Base-by-base conservation (phyloP, 2,329 filamentous ascomycete genomes). In the Epichloe sp. region DNA sequence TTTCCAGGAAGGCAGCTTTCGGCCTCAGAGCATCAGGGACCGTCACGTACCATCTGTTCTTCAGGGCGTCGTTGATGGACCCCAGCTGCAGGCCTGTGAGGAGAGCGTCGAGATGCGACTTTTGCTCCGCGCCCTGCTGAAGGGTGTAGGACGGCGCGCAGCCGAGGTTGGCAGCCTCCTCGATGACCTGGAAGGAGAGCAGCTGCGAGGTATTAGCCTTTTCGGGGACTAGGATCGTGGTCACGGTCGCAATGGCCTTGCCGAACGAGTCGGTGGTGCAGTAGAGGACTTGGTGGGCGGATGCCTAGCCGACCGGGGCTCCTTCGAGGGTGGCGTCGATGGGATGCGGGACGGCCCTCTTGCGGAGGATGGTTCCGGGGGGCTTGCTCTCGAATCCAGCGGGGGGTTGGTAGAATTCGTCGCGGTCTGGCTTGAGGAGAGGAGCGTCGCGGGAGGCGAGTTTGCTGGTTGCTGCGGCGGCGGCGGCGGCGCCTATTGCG, bases 1-100 rank as follows among this genome's bases (percentile, higher is more conserved):
- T 70, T 8, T 68, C 67, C 0, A 65, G 57, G 55, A 71, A 76
- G 3, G 70, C 65, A 1, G 70, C 71, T 15, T 61, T 59, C 2
- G 69, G 68, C 0, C 71, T 71, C 50, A 73, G 65, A 50, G 67
- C 71, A 55, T 77, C 75, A 0, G 74, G 72, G 64, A 71, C 60
- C 12, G 67, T 70, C 21, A 78, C 69, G 21, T 69, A 62, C 71
- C 71, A 76, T 6, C 72, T 72, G 55, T 64, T 50, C 7, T 63
- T 61, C 2, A 77, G 66, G 10, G 54, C 56, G 26, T 31, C 2
- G 26, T 31, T 31, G 26, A 31, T 31, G 26, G 26, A 31, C 26
- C 26, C 26, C 26, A 10, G 3, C 2, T 31, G 26, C 26, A 31
- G 26, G 2, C 51, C 54, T 34, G 59, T 52, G 12, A 59, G 47